phyloP scores from a whole-genome alignment of 805 yeast species.

The Geotrichum ghanense region DNA sequence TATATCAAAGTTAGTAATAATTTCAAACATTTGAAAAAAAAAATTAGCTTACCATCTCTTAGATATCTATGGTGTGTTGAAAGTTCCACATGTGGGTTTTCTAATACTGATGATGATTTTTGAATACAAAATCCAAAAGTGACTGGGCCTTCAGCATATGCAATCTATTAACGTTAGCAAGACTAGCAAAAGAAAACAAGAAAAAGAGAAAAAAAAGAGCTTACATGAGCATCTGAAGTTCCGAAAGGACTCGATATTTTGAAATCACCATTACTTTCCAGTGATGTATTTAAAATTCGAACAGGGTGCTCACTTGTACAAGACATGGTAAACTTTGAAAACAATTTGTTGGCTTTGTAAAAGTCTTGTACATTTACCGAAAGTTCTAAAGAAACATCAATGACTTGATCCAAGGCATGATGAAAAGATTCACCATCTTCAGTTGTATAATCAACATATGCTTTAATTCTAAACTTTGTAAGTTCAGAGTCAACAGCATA shows the following conservation, averaged over 20 bases:
- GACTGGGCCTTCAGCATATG: conserved; percentile 62
- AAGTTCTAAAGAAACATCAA: conserved; percentile 46
- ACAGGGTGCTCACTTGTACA: conserved; percentile 46
- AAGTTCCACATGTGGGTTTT: conserved; percentile 10
- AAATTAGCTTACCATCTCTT: conserved; percentile 14
- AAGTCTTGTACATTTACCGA: conserved; percentile 77
- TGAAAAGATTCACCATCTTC: conserved; percentile 9
- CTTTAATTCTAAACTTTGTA: conserved; percentile 15
- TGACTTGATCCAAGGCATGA: conserved; percentile 17
- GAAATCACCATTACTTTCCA: conserved; percentile 27
- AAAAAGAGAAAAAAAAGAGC: conserved; percentile 21
- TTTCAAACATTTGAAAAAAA: background rate
- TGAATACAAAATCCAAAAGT: conserved; percentile 47
- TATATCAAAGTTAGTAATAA: conserved; percentile 7
- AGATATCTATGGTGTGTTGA: conserved; percentile 11
- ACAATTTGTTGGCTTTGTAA: conserved; percentile 44
- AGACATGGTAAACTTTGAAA: conserved; percentile 60
- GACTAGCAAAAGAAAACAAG: background rate
- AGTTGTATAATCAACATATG: conserved; percentile 19
- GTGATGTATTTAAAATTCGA: conserved; percentile 35
- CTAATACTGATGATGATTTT: conserved; percentile 31
- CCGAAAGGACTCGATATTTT: conserved; percentile 24
- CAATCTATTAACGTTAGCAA: conserved; percentile 23
- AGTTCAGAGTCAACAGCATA: conserved; percentile 19
- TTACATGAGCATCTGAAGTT: conserved; percentile 9